A percentile compares a stretch with the other conserved stretches of the same genome.
These are phyloP conservation scores for Phytophthora niederhauseri DNA, from an alignment of 352 stramenopile genomes.

Conservation along the genomic window DNA sequence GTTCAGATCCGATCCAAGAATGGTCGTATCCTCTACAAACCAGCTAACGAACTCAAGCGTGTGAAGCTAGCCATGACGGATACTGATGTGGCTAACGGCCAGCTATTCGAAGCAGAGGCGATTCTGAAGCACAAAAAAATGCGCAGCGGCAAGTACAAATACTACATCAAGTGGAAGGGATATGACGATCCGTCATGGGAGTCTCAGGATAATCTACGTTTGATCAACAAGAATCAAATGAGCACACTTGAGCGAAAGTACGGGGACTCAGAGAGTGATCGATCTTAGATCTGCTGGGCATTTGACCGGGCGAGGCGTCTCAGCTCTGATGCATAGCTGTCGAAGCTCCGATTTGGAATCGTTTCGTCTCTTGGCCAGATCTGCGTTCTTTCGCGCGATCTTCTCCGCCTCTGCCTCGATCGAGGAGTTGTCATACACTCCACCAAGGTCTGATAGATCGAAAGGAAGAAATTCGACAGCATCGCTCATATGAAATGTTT, in stretches of 20 bases:
- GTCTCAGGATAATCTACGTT: background rate
- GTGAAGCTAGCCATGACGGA: conserved; percentile 17
- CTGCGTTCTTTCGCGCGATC: background rate
- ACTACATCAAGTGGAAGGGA: background rate
- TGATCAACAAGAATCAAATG: background rate
- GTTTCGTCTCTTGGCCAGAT: background rate
- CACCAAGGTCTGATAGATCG: background rate
- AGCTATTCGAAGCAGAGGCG: conserved; percentile 25
- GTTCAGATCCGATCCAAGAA: background rate
- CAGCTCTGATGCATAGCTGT: background rate
- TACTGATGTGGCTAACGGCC: conserved; percentile 1
- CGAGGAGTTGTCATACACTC: background rate
- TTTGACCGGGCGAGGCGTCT: background rate
- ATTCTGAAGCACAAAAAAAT: conserved; percentile 23
- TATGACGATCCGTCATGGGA: background rate
- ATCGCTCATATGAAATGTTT: background rate
- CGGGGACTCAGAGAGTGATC: background rate
- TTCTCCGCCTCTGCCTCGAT: background rate
- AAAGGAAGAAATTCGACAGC: background rate
- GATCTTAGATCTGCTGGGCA: background rate
- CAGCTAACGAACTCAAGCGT: conserved; percentile 21
- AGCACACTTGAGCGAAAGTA: background rate
- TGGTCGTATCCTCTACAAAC: conserved; percentile 16
- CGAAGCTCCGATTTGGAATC: background rate
- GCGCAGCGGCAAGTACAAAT: background rate